Base-by-base conservation (phyloP, 108 stramenopile species). In the Cyclotella baltica region DNA sequence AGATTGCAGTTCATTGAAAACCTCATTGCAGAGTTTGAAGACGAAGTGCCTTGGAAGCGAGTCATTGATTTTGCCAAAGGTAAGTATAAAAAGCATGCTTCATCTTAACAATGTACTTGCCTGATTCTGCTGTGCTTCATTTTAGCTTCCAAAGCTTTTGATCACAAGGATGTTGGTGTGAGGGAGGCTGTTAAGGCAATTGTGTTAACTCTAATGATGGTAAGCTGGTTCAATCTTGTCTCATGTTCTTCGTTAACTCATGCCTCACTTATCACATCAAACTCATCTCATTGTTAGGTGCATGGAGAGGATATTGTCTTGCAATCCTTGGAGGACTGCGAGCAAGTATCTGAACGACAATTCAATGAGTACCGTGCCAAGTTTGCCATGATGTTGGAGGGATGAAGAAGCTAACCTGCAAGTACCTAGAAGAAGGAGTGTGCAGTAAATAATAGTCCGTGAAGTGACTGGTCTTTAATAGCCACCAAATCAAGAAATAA, bases 81-180 rank as follows among this genome's bases (percentile, higher is more conserved):
- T 19, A 30, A 43, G 62, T 57, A 53, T 6, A 30, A 48, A 34
- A 75, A 43, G 8, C 40, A 43, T 8, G 8, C 20, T 27, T 56
- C 25, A 25, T 4, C 2, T 48, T 48, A n/a, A 6, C 47, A 73
- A 27, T 66, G 64, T 27, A 43, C 22, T 43, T 11, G 6, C 33
- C 34, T 31, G 13, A 64, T 64, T 62, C 61, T 18, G 13, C 11
- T 62, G 33, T 62, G 61, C n/a, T n/a, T 62, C 19, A 8, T 35
- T 33, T 25, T 51, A 57, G 47, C 29, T 1, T 55, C 56, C 72
- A 67, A 67, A 15, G 40, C 59, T 18, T 76, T 83, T 62, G 64
- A 83, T 13, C 75, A 83, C 72, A 73, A 68, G 65, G 83, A 83
- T 34, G 72, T 53, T 58, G 72, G 72, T 18, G 83, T 83, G 3